Evolutionary conservation across 306 rosid species (phyloP).

Genomic region (Pterocarpus macrocarpus): DNA sequence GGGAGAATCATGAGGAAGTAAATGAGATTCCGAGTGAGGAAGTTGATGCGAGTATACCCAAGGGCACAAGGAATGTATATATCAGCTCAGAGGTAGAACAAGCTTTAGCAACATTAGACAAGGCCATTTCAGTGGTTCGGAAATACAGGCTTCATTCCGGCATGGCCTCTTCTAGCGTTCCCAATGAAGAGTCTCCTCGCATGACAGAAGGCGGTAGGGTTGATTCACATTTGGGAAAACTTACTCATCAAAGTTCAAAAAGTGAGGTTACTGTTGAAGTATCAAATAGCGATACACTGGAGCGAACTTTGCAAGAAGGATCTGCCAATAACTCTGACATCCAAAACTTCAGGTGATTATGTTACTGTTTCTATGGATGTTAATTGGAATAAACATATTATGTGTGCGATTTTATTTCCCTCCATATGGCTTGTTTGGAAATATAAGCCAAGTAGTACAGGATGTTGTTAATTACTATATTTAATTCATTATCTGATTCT

Average conservation of each 20-base stretch:
- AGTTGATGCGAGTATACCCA: slow-evolving; percentile 7
- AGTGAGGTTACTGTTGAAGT: slow-evolving; percentile 42
- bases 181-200: slow-evolving; percentile 20
- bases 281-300: slow-evolving; percentile 40
- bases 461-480: not conserved
- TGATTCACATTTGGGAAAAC: slow-evolving; percentile 43
- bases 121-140: slow-evolving; percentile 61
- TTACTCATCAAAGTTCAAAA: slow-evolving; percentile 12
- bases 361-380: not conserved
- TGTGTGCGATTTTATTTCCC: slow-evolving; percentile 8
- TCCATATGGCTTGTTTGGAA: slow-evolving; percentile 17
- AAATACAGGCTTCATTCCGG: slow-evolving; percentile 49
- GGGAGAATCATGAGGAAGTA: slow-evolving; percentile 40
- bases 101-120: slow-evolving; percentile 78
- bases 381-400: not conserved
- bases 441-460: not conserved
- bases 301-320: slow-evolving; percentile 46
- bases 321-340: slow-evolving; percentile 40
- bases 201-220: slow-evolving; percentile 23
- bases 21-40: slow-evolving; percentile 33
- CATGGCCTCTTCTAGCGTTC: slow-evolving; percentile 38
- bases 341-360: slow-evolving; percentile 60
- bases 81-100: slow-evolving; percentile 74
- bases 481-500: not conserved
- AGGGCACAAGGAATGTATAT: slow-evolving; percentile 43